Evolutionary conservation across 2,329 filamentous ascomycete species (phyloP).

Genomic region (Botrytis pseudocinerea): DNA sequence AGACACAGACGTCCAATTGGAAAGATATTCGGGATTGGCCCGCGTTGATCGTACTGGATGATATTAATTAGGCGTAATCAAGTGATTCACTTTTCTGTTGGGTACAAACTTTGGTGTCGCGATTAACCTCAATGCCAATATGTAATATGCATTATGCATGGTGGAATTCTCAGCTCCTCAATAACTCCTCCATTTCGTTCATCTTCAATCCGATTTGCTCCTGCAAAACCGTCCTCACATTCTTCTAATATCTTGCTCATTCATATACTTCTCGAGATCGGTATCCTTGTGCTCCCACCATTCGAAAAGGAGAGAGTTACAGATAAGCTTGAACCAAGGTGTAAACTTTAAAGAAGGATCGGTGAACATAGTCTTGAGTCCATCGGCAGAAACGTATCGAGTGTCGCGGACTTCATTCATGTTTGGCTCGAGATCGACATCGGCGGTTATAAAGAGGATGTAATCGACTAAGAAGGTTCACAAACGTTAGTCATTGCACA

Average conservation of each 20-base stretch:
- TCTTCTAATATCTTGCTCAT: slow-evolving; percentile 83
- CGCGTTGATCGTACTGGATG: slow-evolving; percentile 15
- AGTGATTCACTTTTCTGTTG: slow-evolving; percentile 23
- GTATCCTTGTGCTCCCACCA: slow-evolving; percentile 90
- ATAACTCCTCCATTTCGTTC: slow-evolving; percentile 19
- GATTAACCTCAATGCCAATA: slow-evolving; percentile 23
- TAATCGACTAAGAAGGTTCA: slow-evolving; percentile 72
- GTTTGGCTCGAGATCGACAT: slow-evolving; percentile 81
- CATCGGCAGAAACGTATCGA: slow-evolving; percentile 78
- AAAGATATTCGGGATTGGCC: not conserved
- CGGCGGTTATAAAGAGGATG: slow-evolving; percentile 95
- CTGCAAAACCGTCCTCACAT: slow-evolving; percentile 55
- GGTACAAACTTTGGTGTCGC: slow-evolving; percentile 15
- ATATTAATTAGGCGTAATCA: slow-evolving; percentile 22
- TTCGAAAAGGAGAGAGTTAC: slow-evolving; percentile 94
- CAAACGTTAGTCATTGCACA: slow-evolving; percentile 24
- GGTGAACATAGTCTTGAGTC: slow-evolving; percentile 82
- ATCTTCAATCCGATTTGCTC: slow-evolving; percentile 2
- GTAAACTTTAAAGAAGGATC: slow-evolving; percentile 84
- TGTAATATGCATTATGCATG: slow-evolving; percentile 17
- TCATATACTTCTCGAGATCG: slow-evolving; percentile 79
- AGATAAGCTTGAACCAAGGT: slow-evolving; percentile 99
- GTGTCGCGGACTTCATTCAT: slow-evolving; percentile 86
- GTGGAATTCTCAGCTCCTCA: slow-evolving; percentile 4
- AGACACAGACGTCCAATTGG: slow-evolving; percentile 6